These are phyloP conservation scores for rapeseed (Brassica napus) DNA, from an alignment of 345 rosid species.

Conservation along the genomic window Da-Ae NC_063451.1:24713501-24714000, in stretches of 20 bases:
- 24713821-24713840: no score
- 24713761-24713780: no score
- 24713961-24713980: no score
- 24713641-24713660: neutral
- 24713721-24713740: neutral
- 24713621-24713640: neutral
- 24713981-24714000: no score
- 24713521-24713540: neutral
- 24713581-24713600: neutral
- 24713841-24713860: no score
- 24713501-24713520: neutral
- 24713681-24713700: neutral
- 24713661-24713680: neutral
- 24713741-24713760: neutral
- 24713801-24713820: no score
- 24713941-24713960: no score
- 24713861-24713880: no score
- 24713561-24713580: neutral
- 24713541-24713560: neutral
- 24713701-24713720: neutral
- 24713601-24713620: neutral
- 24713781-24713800: no score
- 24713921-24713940: no score
- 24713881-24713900: no score
- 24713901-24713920: no score